Evolutionary conservation across 2,329 filamentous ascomycete genomes (phyloP), one percentile per base, ranked within the genome.

Genomic region (Fusarium denticulatum): DNA sequence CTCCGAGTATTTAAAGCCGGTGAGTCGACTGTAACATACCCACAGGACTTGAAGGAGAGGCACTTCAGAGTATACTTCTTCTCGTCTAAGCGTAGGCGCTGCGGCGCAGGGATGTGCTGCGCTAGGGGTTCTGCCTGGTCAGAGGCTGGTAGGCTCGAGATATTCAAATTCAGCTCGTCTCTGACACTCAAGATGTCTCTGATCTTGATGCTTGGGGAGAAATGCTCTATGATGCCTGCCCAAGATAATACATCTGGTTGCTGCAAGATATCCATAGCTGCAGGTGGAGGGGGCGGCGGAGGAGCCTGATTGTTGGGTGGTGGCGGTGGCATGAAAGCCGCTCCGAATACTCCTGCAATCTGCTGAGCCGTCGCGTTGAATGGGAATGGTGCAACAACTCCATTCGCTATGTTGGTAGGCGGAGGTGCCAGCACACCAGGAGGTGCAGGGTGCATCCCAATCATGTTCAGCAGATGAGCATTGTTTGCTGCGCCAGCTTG

Each of bases 21-120:
- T 1, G 69, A 36, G 24, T 83, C 80, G 4, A 91, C 77, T 11
- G 81, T 79, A 39, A 86, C 88, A 74, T 92, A 92, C 57, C 90
- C 90, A 76, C 90, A 92, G 1, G 89, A 91, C 37, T 86, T 86
- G 80, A 92, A 87, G 2, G 85, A 83, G 36, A 92, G 80, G 20
- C 76, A 79, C 32, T 79, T 78, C 28, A 86, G 75, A 22, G 73
- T 75, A 40, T 81, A 81, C 8, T 60, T 66, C n/a, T 57, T 64
- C 70, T 81, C 76, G 36, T 83, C 80, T 9, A 34, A 46, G 11
- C 60, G n/a, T 22, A 81, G 75, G n/a, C 49, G 34, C 30, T 62
- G 56, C 15, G 74, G 60, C 22, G 63, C 45, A 15, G 79, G 79
- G 16, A 82, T 65, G 75, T 78, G 59, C 16, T 67, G 64, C 6